Evolutionary conservation across 257 asterid genomes (phyloP).

Genomic region (Avicennia marina): DNA sequence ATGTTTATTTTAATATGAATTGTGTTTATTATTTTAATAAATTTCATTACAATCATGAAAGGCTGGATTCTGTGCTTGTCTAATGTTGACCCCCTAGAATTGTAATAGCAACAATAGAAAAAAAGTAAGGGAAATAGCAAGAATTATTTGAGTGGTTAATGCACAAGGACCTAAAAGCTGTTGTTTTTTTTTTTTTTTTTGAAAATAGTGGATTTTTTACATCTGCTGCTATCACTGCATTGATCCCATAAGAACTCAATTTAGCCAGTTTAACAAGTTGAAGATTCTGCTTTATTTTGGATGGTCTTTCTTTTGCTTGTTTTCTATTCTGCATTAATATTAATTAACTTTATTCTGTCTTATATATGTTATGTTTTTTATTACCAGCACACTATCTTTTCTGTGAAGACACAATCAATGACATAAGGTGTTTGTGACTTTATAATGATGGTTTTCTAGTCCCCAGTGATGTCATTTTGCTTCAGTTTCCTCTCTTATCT

Average conservation of each 20-base stretch:
- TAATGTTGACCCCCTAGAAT: neutral
- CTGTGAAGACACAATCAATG: too few relatives aligned
- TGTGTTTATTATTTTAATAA: slow-evolving; percentile 1
- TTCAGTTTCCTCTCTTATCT: neutral
- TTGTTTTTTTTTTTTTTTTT: neutral
- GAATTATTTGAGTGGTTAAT: neutral
- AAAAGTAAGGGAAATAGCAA: neutral
- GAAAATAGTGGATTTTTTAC: neutral
- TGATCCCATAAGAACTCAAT: slow-evolving; percentile 6
- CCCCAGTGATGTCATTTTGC: too few relatives aligned
- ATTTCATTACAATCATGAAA: neutral
- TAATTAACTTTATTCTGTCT: neutral
- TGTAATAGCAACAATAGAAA: neutral
- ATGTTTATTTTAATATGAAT: neutral
- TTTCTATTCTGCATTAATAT: neutral
- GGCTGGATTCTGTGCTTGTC: neutral
- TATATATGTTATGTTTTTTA: too few relatives aligned
- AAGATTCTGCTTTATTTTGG: neutral
- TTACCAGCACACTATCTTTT: neutral
- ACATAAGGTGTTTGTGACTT: too few relatives aligned
- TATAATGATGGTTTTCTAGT: too few relatives aligned
- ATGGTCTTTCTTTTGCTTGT: neutral
- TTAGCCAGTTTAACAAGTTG: neutral
- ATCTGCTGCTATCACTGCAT: neutral
- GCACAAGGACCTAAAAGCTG: neutral